Evolutionary conservation across 345 rosid genomes (phyloP), one percentile per base, ranked within the genome.

Genomic region (Salix caprea): DNA sequence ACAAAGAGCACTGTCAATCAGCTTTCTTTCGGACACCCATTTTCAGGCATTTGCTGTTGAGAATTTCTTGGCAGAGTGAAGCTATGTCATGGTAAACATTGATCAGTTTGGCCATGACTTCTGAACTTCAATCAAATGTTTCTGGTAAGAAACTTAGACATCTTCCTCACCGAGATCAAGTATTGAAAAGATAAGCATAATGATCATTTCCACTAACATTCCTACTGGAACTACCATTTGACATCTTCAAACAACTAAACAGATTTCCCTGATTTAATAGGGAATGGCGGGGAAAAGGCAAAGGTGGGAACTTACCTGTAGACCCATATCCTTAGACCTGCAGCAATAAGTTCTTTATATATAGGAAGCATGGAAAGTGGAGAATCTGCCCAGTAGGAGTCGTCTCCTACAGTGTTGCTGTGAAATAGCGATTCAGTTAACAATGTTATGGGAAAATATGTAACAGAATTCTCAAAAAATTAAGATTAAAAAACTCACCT

Each of bases 331-430:
- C 79, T 89, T 58, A 96, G 74, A 44, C 94, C 95, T 46, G 92
- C 95, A 69, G 92, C 92, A 50, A 91, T 90, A 62, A 96, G 92
- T 81, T 93, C 95, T 77, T 88, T 82, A 84, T 96, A 96, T 74
- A 92, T 90, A 56, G 99, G 98, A 83, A 96, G 99, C 97, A 96
- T 84, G 32, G 99, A 91, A 56, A 87, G 87, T 8, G 98, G 97
- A 79, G 98, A 80, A 84, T 96, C 98, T 14, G 86, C 84, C 99
- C 98, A 93, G 85, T 89, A 74, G 37, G 37, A 34, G 37, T 34
- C 37, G 36, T 79, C 77, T 70, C 91, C 93, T 16, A 96, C 90
- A 4, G 84, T 78, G 73, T 90, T 93, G 68, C 98, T 93, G 88
- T 12, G 15, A 32, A 54, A 68, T 9, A 71, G 67, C 39, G 60